Percentiles rank a stretch among this genome's conserved stretches.
Conservation (phyloP, 768 basidiomycete genomes). For the Mycena chlorophos region DNA sequence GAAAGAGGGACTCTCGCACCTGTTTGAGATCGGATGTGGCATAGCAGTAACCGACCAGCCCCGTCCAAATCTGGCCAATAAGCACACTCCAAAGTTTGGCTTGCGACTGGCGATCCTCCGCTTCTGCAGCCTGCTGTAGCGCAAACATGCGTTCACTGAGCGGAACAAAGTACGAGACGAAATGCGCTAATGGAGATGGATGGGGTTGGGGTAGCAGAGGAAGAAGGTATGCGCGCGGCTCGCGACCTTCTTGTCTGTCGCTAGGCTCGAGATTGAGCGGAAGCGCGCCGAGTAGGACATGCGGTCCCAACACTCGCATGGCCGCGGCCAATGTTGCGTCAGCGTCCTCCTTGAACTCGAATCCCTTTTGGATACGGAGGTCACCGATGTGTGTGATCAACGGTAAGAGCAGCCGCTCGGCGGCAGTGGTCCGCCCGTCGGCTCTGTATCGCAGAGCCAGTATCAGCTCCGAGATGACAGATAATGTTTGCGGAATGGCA, state of each 20-base stretch:
- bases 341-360: constrained; percentile 88
- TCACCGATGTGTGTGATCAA: constrained; percentile 72
- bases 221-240: constrained; percentile 89
- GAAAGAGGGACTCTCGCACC: constrained; percentile 39
- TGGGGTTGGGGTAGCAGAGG: constrained; percentile 83
- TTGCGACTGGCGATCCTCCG: constrained; percentile 72
- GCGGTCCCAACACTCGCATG: constrained; percentile 84
- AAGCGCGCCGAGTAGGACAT: constrained; percentile 66
- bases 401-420: constrained; percentile 68
- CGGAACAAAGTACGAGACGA: constrained; percentile 88
- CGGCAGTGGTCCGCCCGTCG: constrained; percentile 49
- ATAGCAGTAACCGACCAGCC: constrained; percentile 88
- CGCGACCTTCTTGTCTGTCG: constrained; percentile 70
- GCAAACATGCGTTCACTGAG: constrained; percentile 93
- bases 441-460: constrained; percentile 55
- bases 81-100: constrained; percentile 96
- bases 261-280: constrained; percentile 86
- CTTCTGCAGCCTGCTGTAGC: constrained; percentile 76
- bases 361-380: constrained; percentile 73
- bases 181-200: constrained; percentile 79
- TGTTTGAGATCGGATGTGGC: constrained; percentile 71
- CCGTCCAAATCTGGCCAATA: constrained; percentile 90
- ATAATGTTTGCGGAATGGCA: constrained; percentile 78
- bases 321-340: constrained; percentile 78
- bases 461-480: constrained; percentile 69